Evolutionary conservation across 1,139 yeast genomes (phyloP), one percentile per base, ranked within the genome.

Genomic region (Nadsonia commutata): DNA sequence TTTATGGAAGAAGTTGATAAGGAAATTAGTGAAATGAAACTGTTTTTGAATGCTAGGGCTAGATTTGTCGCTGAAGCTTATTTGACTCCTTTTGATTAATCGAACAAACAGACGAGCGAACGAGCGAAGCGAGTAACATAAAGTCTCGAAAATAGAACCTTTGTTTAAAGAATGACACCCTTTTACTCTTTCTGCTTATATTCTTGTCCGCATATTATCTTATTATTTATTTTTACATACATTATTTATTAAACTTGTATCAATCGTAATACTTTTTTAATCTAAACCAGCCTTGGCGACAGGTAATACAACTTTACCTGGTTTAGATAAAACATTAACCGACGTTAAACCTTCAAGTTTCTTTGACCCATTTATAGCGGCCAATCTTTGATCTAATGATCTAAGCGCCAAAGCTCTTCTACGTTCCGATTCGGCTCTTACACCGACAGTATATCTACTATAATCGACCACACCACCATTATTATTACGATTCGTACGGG

Each of bases 1-100:
- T 90, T 93, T 62, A 88, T 90, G 98, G 98, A 90, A 63, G 98
- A 88, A 56, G 98, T 90, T 20, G 99, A 90, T 64, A 90, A 88
- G 67, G 99, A 90, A 63, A 93, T 90, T 58, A 84, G 95, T 63
- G 99, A 90, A 62, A 93, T 90, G 95, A 93, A 93, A 65, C 72
- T 90, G 60, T 93, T 90, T 62, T 74, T 93, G 62, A 90, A 90
- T 60, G 96, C 98, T 21, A 76, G 99, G 58, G 98, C 99, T 18
- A 80, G 99, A 68, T 93, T 85, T 49, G 93, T 88, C 43, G 99
- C 98, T 19, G 98, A 93, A 64, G 90, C 94, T 11, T 88, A 85
- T 60, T 70, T 88, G 55, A 78, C 82, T 38, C 60, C 60, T 17
- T 51, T 49, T 36, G 52, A 49, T 27, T 27, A 27, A 27, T 27